Evolutionary conservation across 2,329 filamentous ascomycete species (phyloP).

Genomic region (Ramularia endophylla): DNA sequence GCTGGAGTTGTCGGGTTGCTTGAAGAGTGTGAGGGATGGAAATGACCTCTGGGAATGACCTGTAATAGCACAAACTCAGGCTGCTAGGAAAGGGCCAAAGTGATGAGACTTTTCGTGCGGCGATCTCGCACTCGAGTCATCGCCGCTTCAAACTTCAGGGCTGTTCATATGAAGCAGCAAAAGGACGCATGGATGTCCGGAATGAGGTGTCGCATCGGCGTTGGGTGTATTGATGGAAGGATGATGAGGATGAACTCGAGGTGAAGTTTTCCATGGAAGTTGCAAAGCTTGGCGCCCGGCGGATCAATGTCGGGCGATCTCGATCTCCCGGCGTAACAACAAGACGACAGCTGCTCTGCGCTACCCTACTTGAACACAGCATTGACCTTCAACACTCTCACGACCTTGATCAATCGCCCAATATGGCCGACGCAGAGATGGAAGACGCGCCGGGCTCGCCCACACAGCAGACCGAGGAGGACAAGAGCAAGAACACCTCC

Average conservation of each 20-base stretch:
- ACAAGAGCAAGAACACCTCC: conserved; percentile 20
- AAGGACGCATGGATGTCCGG: neutral
- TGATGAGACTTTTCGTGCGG: too few species aligned
- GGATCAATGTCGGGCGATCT: neutral
- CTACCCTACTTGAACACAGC: too few species aligned
- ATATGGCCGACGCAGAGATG: conserved; percentile 46
- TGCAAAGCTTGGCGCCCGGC: neutral
- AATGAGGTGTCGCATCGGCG: neutral
- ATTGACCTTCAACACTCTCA: neutral
- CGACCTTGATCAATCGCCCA: conserved; percentile 6
- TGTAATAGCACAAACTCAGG: too few species aligned
- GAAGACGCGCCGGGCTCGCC: conserved; percentile 48
- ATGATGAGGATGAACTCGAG: conserved; percentile 2
- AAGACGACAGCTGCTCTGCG: neutral
- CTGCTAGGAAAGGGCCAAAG: too few species aligned
- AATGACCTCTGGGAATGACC: too few species aligned
- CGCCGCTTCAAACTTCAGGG: too few species aligned
- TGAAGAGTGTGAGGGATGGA: neutral
- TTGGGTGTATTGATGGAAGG: neutral
- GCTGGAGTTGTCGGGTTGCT: conserved; percentile 25
- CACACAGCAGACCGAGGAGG: conserved; percentile 11
- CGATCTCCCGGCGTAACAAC: neutral
- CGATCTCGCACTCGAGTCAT: too few species aligned
- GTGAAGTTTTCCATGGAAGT: neutral
- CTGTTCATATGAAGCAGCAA: neutral